These are phyloP conservation scores for Xylariaceae sp. DNA, from an alignment of 2,329 filamentous ascomycete genomes.

Conservation along the genomic window DNA sequence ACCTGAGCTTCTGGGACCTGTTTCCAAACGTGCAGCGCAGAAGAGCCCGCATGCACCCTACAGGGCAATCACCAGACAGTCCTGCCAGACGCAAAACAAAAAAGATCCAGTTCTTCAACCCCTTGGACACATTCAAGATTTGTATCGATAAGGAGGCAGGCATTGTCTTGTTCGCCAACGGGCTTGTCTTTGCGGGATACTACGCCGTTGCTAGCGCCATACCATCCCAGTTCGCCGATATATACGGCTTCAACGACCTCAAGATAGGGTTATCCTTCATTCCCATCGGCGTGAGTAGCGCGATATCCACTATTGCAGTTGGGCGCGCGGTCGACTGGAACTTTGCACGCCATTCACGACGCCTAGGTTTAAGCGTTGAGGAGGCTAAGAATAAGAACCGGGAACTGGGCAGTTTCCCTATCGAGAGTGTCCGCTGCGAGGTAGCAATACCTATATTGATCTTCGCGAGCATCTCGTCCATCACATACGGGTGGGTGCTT, in stretches of 20 bases:
- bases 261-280: slow-evolving; percentile 47
- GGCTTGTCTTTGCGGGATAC: slow-evolving; percentile 40
- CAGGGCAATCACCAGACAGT: too few relatives aligned
- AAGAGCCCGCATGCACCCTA: too few relatives aligned
- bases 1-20: too few relatives aligned
- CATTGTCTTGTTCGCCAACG: slow-evolving; percentile 38
- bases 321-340: slow-evolving; percentile 62
- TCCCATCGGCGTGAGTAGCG: slow-evolving; percentile 42
- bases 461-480: slow-evolving; percentile 43
- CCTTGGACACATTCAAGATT: slow-evolving; percentile 39
- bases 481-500: slow-evolving; percentile 43
- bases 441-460: slow-evolving; percentile 45
- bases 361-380: slow-evolving; percentile 50
- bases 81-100: too few relatives aligned
- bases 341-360: slow-evolving; percentile 57
- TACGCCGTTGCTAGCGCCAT: slow-evolving; percentile 40
- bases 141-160: slow-evolving; percentile 42
- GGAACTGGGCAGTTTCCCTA: slow-evolving; percentile 38
- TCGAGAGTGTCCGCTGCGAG: slow-evolving; percentile 40
- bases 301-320: slow-evolving; percentile 38
- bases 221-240: slow-evolving; percentile 37
- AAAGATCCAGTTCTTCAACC: too few relatives aligned
- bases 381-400: slow-evolving; percentile 50
- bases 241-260: slow-evolving; percentile 57
- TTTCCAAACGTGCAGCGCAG: too few relatives aligned